Conservation (phyloP, 2,329 filamentous ascomycete genomes). For the Colletotrichum navitas region DNA sequence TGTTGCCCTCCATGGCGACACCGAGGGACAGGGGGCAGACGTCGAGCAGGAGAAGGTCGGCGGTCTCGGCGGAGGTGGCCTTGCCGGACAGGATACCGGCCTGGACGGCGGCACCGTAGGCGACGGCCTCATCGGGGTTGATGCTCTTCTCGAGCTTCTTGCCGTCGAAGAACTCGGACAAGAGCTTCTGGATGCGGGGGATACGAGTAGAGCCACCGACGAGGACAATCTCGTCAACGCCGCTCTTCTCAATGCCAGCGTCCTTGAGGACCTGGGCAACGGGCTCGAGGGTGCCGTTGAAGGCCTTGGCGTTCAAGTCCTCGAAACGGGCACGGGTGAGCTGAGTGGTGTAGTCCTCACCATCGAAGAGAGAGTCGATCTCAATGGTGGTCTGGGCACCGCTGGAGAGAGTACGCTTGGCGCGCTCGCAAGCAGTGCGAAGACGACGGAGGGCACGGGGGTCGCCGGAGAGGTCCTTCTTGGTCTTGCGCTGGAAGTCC, state of each 20-base stretch:
- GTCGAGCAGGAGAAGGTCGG: conserved; percentile 94
- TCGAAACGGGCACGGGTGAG: conserved; percentile 99
- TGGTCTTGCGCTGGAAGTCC: conserved; percentile 88
- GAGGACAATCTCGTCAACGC: conserved; percentile 98
- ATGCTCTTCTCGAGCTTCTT: conserved; percentile 99
- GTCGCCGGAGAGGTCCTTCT: conserved; percentile 84
- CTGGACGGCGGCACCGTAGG: conserved; percentile 98
- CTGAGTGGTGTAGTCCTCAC: conserved; percentile 96
- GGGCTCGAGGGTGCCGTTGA: conserved; percentile 92
- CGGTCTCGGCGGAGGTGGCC: conserved; percentile 94
- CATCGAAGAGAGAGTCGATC: conserved; percentile 98
- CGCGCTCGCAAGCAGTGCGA: conserved; percentile 98
- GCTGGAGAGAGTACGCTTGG: conserved; percentile 98
- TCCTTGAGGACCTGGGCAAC: conserved; percentile 98
- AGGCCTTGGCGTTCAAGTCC: conserved; percentile 96
- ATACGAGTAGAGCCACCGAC: conserved; percentile 99
- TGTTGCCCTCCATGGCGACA: conserved; percentile 99
- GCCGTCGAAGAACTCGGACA: conserved; percentile 98
- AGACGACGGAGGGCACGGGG: conserved; percentile 95
- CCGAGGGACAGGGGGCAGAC: conserved; percentile 96
- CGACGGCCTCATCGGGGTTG: conserved; percentile 99
- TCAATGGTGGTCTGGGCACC: conserved; percentile 98
- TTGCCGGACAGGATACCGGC: conserved; percentile 98
- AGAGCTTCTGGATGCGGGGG: conserved; percentile 97
- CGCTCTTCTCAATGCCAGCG: conserved; percentile 85